Evolutionary conservation across 228 moss, liverwort and hornwort species (phyloP).

Genomic region (Sphagnum fallax): DNA sequence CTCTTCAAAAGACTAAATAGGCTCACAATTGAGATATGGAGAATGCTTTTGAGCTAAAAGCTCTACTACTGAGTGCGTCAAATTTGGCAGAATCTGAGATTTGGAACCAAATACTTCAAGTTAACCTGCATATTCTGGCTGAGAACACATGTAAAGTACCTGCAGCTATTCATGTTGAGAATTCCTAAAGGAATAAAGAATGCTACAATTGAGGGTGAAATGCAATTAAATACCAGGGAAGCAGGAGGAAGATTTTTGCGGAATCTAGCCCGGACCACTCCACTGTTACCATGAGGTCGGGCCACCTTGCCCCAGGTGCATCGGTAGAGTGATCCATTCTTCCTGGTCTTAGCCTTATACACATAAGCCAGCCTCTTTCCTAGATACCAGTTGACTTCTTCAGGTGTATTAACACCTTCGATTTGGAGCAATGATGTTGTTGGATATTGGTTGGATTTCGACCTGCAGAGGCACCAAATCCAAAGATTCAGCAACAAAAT

Average conservation of each 20-base stretch:
- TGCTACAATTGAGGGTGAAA: background rate
- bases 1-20: background rate
- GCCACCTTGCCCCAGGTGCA: slow-evolving; percentile 85
- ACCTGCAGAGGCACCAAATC: slow-evolving; percentile 18
- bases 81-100: no score
- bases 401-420: slow-evolving; percentile 43
- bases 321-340: slow-evolving; percentile 71
- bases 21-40: background rate
- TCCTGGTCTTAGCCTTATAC: slow-evolving; percentile 84
- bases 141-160: background rate
- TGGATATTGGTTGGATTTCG: slow-evolving; percentile 49
- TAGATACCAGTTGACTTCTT: slow-evolving; percentile 52
- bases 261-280: slow-evolving; percentile 82
- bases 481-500: background rate
- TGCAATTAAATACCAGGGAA: slow-evolving; percentile 39
- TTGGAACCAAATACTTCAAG: no score
- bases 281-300: slow-evolving; percentile 73
- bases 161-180: background rate
- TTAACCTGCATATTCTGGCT: background rate
- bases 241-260: slow-evolving; percentile 77
- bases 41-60: no score
- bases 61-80: no score
- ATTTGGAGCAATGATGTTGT: slow-evolving; percentile 47
- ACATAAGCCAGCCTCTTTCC: slow-evolving; percentile 82
- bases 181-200: background rate